Conservation (phyloP, 306 rosid genomes). For the Lithocarpus polystachyus region DNA sequence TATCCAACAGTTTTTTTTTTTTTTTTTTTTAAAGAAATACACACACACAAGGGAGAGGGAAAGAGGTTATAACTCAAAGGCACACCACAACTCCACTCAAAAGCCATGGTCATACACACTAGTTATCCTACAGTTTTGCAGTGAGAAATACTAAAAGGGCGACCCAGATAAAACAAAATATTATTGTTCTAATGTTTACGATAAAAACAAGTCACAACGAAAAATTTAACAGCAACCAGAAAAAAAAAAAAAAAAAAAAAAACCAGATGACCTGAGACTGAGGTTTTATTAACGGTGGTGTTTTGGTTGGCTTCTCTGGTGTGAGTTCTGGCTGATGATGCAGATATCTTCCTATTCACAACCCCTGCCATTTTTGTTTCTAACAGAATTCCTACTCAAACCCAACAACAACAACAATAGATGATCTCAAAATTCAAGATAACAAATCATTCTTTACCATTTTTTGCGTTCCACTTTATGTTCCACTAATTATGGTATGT, state of each 20-base stretch:
- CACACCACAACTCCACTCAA: too few species aligned
- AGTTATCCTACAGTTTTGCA: background rate
- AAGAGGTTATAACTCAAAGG: too few species aligned
- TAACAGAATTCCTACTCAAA: background rate
- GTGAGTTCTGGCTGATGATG: conserved; percentile 80
- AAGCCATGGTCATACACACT: too few species aligned
- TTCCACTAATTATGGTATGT: too few species aligned
- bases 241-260: background rate
- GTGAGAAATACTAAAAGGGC: background rate
- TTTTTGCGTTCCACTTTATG: too few species aligned
- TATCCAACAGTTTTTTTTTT: background rate
- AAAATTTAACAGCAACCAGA: background rate
- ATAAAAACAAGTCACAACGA: background rate
- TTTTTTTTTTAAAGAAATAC: too few species aligned
- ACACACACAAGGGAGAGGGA: too few species aligned
- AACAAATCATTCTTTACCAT: too few species aligned
- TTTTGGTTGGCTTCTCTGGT: conserved; percentile 55
- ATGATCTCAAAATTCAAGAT: background rate
- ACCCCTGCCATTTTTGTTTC: conserved; percentile 11
- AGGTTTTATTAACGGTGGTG: conserved; percentile 38
- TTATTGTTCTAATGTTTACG: background rate
- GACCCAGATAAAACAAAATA: background rate
- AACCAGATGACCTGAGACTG: conserved; percentile 33
- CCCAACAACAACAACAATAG: background rate
- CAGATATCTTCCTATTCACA: conserved; percentile 62